Evolutionary conservation across 164 flowering plant genomes (phyloP), one percentile per base, ranked within the genome.

Genomic region (Stephania japonica): DNA sequence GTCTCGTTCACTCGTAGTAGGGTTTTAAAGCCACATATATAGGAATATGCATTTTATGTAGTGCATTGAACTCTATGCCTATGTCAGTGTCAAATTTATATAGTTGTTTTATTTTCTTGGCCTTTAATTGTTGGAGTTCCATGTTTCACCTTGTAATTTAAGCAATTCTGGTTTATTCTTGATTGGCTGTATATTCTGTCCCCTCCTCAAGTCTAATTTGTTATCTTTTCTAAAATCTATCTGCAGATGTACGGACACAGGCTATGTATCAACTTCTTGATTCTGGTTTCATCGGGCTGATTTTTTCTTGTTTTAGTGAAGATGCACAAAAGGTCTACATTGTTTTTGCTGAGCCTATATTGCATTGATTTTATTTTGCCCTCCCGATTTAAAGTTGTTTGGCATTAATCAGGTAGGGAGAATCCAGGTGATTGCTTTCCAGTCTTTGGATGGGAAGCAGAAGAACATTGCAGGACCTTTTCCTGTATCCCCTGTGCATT

Each of bases 241-340:
- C 43, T 85, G 82, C 89, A 93, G 99, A 96, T 87, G 97, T 93
- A 70, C 88, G 98, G 62, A 96, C 97, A 72, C 99, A 96, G 78
- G 94, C 89, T 73, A 90, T 91, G 95, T 93, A 92, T 87, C 99
- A 96, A 80, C 92, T 93, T 74, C 87, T 96, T 72, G 99, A 96
- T 83, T 76, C 98, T 77, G 99, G 99, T 65, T 96, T 96, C 80
- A 89, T 93, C 76, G 99, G 99, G 72, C 81, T 96, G 72, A 96
- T 96, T 77, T 96, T 96, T 85, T 96, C 99, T 62, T 96, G 99
- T 83, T 96, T 92, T 65, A 93, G 89, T 86, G 98, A 96, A 82
- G 97, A 96, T 84, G 85, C 86, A 21, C 86, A 83, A 70, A 93
- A 91, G 99, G 99, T 96, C 43, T 70, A 82, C 70, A 23, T 72